phyloP scores from a whole-genome alignment of 192 early-diverging fungal species.

The Phycomyces blakesleeanus region DNA sequence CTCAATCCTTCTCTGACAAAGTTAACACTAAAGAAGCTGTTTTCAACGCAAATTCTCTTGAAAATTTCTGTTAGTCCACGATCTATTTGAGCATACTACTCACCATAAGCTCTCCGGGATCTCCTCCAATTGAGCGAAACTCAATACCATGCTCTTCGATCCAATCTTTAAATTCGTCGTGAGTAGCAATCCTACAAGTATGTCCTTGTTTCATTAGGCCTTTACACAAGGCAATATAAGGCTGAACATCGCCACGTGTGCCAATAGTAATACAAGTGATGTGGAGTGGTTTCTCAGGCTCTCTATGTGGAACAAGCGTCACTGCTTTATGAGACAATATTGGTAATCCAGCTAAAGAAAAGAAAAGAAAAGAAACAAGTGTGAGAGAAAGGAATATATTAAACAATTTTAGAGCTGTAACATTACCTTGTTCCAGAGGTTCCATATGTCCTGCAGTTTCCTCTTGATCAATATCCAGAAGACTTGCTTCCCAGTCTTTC shows the following conservation, averaged over 20 bases:
- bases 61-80: not conserved
- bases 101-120: slow-evolving; percentile 61
- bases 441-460: slow-evolving; percentile 1
- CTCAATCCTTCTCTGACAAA: slow-evolving; percentile 57
- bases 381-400: too few species aligned
- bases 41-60: slow-evolving; percentile 59
- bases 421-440: slow-evolving; percentile 4
- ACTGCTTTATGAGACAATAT: not conserved
- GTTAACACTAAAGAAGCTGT: slow-evolving; percentile 61
- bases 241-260: slow-evolving; percentile 74
- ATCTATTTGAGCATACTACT: not conserved
- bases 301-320: slow-evolving; percentile 17
- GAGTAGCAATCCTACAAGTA: slow-evolving; percentile 62
- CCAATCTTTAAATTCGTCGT: slow-evolving; percentile 62
- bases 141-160: slow-evolving; percentile 63
- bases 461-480: slow-evolving; percentile 6
- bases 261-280: slow-evolving; percentile 71
- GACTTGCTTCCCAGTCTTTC: slow-evolving; percentile 9
- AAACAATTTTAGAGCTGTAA: not conserved
- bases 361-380: not conserved
- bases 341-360: slow-evolving; percentile 1
- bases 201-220: slow-evolving; percentile 60
- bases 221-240: slow-evolving; percentile 69
- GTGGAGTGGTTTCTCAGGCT: slow-evolving; percentile 45
- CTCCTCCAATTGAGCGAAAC: slow-evolving; percentile 61